Percentiles rank a stretch among this genome's conserved stretches.
Conservation (phyloP, 129 eudicot genomes). For the Lactuca saligna region DNA sequence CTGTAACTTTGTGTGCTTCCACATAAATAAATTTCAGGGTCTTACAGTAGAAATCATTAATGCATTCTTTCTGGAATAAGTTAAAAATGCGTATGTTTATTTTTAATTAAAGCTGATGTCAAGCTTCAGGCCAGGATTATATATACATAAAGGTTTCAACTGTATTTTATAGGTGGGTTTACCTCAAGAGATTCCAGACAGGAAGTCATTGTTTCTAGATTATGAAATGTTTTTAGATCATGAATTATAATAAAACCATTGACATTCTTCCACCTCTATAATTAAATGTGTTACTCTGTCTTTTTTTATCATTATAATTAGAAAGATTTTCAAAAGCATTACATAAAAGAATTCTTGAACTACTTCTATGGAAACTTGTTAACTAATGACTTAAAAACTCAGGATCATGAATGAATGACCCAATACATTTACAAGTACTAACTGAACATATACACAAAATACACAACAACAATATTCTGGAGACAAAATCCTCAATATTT, state of each 20-base stretch:
- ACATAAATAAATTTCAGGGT: no score
- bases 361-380: not conserved
- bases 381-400: not conserved
- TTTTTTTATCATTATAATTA: not conserved
- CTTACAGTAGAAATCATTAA: no score
- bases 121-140: not conserved
- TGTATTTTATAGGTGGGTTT: not conserved
- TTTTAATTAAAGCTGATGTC: not conserved
- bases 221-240: not conserved
- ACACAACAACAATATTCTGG: no score
- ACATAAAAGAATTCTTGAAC: not conserved
- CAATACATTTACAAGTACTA: not conserved
- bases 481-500: no score
- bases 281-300: conserved; percentile 12
- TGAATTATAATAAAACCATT: not conserved
- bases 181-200: conserved; percentile 2
- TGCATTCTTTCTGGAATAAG: not conserved
- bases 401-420: not conserved
- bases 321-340: no score
- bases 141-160: not conserved
- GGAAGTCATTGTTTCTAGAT: not conserved
- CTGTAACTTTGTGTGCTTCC: no score
- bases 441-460: not conserved
- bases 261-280: conserved; percentile 15
- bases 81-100: not conserved